Percentiles rank a stretch among this genome's conserved stretches.
Conservation (phyloP, 139 green algal species). For the Tetraselmis striata region DNA sequence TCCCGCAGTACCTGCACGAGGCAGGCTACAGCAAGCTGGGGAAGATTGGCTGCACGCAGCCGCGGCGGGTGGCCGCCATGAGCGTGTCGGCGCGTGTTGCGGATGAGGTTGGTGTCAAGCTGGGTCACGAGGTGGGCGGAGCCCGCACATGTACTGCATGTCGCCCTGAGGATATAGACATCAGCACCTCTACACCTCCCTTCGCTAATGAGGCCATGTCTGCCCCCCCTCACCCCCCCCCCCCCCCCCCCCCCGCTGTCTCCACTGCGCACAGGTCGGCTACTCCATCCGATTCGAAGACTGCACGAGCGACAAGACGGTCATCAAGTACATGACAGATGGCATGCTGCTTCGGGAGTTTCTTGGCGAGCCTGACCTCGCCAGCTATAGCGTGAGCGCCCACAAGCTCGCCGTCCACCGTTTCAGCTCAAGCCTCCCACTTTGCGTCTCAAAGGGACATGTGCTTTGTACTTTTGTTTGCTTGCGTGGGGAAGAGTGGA, state of each 20-base stretch:
- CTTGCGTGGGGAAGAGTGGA: too few species aligned
- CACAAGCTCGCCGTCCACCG: too few species aligned
- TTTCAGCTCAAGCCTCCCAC: too few species aligned
- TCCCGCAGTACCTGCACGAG: constrained; percentile 97
- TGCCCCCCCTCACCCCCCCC: too few species aligned
- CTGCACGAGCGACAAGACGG: constrained; percentile 92
- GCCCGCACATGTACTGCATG: too few species aligned
- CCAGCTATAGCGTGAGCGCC: constrained; percentile 57
- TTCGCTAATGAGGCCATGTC: neutral
- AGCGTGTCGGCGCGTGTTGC: constrained; percentile 87
- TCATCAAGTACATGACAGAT: constrained; percentile 99
- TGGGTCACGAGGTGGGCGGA: constrained; percentile 74
- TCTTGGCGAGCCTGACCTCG: constrained; percentile 90
- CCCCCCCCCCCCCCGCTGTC: neutral
- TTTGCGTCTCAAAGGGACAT: too few species aligned
- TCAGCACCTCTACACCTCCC: too few species aligned
- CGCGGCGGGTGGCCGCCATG: constrained; percentile 92
- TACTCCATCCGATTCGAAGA: constrained; percentile 99
- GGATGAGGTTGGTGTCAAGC: constrained; percentile 86
- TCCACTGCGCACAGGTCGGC: constrained; percentile 59
- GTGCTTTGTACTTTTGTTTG: too few species aligned
- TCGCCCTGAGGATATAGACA: too few species aligned
- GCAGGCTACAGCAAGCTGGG: constrained; percentile 83
- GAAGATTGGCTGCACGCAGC: constrained; percentile 89
- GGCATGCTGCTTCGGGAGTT: constrained; percentile 98